A percentile compares a stretch with the other conserved stretches of the same genome.
Conservation (phyloP, 345 rosid genomes). For the Linum trigynum region DNA sequence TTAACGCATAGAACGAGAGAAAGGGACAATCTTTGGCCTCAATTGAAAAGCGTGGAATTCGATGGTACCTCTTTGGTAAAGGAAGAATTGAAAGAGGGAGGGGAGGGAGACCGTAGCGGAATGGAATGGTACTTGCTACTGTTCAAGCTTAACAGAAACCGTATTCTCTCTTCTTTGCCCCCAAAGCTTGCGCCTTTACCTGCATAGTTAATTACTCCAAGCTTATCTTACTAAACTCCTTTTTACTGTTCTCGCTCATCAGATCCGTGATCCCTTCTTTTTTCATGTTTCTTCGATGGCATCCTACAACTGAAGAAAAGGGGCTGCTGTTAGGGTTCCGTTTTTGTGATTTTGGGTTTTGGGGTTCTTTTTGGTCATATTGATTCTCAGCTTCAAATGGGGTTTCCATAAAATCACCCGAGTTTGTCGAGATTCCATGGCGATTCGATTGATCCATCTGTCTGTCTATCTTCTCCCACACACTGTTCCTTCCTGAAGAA, state of each 20-base stretch:
- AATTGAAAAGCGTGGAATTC: conserved; percentile 37
- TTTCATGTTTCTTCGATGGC: no score
- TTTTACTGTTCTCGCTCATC: conserved; percentile 1
- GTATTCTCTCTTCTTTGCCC: background rate
- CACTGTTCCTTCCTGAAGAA: background rate
- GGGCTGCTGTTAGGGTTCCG: no score
- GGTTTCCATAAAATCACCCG: conserved; percentile 11
- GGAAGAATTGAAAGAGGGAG: conserved; percentile 4
- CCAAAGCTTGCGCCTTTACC: background rate
- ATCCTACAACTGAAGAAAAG: no score
- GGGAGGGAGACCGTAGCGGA: conserved; percentile 1
- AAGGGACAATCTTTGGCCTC: conserved; percentile 4
- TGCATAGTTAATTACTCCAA: background rate
- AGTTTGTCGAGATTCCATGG: background rate
- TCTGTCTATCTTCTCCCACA: no score
- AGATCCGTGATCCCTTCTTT: no score
- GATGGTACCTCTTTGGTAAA: conserved; percentile 20
- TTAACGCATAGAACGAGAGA: background rate
- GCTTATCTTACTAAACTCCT: background rate
- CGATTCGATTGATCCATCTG: background rate
- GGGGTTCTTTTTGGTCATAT: background rate
- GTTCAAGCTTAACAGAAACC: conserved; percentile 29
- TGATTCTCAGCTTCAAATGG: background rate
- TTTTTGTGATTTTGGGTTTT: background rate
- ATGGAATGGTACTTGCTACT: conserved; percentile 22